Conservation (phyloP, 2,329 filamentous ascomycete species). For the Pseudonectria foliicola region DNA sequence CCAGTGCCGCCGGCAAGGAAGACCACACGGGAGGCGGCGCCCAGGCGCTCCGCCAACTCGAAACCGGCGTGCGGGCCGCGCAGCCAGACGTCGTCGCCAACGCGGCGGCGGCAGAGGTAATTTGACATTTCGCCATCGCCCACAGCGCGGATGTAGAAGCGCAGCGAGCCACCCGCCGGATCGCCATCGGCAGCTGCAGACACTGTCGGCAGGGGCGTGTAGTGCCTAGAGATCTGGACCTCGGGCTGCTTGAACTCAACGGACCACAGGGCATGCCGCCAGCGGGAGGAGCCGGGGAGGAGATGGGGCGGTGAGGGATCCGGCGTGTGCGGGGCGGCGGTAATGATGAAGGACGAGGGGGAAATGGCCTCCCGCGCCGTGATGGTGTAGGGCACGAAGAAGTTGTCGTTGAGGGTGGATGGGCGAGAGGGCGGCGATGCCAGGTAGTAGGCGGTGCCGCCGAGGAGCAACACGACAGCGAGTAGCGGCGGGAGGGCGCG, state of each 20-base stretch:
- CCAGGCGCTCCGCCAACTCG: conserved; percentile 31
- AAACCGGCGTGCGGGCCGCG: conserved; percentile 74
- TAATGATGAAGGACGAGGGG: conserved; percentile 61
- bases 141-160: conserved; percentile 74
- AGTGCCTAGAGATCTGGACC: conserved; percentile 83
- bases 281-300: conserved; percentile 15
- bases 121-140: conserved; percentile 76
- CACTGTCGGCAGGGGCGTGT: conserved; percentile 72
- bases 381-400: conserved; percentile 62
- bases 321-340: conserved; percentile 40
- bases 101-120: conserved; percentile 62
- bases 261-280: conserved; percentile 64
- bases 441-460: conserved; percentile 20
- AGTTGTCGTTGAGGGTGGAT: conserved; percentile 45
- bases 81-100: conserved; percentile 62
- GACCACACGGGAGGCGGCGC: conserved; percentile 44
- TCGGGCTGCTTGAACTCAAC: conserved; percentile 93
- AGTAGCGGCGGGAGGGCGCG: conserved; percentile 17
- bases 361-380: conserved; percentile 55
- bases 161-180: conserved; percentile 39
- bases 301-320: conserved; percentile 24
- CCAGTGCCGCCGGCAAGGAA: conserved; percentile 92
- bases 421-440: conserved; percentile 15
- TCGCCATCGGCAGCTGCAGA: conserved; percentile 14
- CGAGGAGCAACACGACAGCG: conserved; percentile 15